A percentile compares a stretch with the other conserved stretches of the same genome.
phyloP scores from a whole-genome alignment of 202 grass and related monocot species.

The Carex arenaria region DNA sequence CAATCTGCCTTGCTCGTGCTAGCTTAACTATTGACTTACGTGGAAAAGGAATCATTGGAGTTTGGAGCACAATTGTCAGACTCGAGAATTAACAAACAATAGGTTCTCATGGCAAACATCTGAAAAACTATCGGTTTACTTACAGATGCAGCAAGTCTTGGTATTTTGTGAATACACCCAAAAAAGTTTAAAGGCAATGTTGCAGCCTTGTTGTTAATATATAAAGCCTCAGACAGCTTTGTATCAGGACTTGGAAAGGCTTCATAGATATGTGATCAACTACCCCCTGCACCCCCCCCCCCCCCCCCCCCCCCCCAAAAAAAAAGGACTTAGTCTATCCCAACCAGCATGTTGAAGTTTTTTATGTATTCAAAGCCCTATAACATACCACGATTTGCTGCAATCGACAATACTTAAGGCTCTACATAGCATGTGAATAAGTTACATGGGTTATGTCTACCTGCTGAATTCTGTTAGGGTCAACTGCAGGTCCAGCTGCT shows the following conservation, averaged over 20 bases:
- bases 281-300: no score
- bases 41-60: background rate
- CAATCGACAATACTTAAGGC: background rate
- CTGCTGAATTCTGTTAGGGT: conserved; percentile 62
- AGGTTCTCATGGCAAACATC: background rate
- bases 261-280: background rate
- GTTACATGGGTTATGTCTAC: conserved; percentile 21
- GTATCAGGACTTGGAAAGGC: background rate
- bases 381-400: background rate
- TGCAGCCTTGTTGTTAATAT: background rate
- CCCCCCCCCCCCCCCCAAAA: background rate
- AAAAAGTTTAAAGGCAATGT: conserved; percentile 4
- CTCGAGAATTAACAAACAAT: background rate
- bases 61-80: background rate
- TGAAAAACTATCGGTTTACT: background rate
- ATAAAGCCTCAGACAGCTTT: background rate
- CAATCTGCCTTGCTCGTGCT: background rate
- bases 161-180: conserved; percentile 15
- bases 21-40: background rate
- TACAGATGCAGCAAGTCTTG: background rate
- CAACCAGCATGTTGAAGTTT: background rate
- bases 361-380: background rate
- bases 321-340: background rate
- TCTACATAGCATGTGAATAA: background rate
- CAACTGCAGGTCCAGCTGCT: conserved; percentile 45